Base-by-base conservation (phyloP, 2,329 filamentous ascomycete genomes). In the Apiospora phragmitis region DNA sequence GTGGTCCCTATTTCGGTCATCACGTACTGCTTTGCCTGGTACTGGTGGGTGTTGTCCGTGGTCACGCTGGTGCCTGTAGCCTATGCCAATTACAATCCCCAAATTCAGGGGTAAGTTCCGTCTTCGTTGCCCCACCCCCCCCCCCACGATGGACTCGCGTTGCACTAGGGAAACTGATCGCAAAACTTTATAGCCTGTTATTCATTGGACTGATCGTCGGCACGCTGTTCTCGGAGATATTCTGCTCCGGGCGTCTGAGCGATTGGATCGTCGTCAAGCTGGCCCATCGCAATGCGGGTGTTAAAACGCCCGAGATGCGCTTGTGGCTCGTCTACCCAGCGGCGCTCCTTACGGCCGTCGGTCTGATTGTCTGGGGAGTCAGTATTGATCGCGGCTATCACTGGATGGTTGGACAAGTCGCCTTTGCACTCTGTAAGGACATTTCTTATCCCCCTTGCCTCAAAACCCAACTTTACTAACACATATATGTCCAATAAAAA, bases 341-440 rank as follows among this genome's bases (percentile, higher is more conserved):
- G 16, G 81, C 83, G 3, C 11, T 85, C 5, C 70, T 88, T 14
- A 86, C 83, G 0, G 81, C 83, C 24, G 76, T 87, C 8, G 87
- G 88, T 0, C 76, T 87, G 43, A 80, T 88, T 42, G 65, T 89
- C 66, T 90, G 87, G 87, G 87, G 87, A 0, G 75, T 89, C 55
- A 87, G 85, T 68, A 79, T 89, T 18, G 87, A 89, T 71, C 81
- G 80, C 51, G 76, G 76, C 0, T 88, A 86, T 74, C 87, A 89
- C 76, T 89, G 87, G 86, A 86, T 88, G 45, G 84, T 88, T 0
- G 88, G 86, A 1, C 87, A 90, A 71, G 78, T 88, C 4, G 86
- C 85, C 0, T 85, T 90, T 72, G 87, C 87, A 72, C 75, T 89
- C 1, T 87, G 85, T 87, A 79, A 79, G 83, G 47, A 14, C 11